These are phyloP conservation scores for Rubus parviflorus DNA, from an alignment of 306 rosid species.

Conservation along the genomic window DNA sequence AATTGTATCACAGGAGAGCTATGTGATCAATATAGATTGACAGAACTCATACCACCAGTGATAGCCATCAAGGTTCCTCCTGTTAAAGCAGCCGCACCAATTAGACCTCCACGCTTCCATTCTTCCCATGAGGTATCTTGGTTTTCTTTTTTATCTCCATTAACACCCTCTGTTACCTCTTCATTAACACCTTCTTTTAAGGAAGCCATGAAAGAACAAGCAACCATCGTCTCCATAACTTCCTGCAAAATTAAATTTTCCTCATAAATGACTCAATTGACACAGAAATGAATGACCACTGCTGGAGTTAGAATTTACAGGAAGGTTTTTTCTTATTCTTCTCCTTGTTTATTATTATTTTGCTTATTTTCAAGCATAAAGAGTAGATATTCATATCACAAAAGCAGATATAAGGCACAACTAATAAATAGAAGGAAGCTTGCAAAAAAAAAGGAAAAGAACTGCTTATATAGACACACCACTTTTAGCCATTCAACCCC, in stretches of 20 bases:
- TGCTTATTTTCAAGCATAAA: background rate
- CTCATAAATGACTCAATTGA: background rate
- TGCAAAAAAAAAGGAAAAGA: background rate
- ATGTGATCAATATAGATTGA: background rate
- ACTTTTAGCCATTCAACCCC: slow-evolving; percentile 29
- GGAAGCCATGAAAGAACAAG: slow-evolving; percentile 27
- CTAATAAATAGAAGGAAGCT: background rate
- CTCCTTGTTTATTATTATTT: background rate
- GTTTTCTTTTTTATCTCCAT: slow-evolving; percentile 1
- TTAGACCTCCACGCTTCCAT: slow-evolving; percentile 27
- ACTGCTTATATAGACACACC: slow-evolving; percentile 9
- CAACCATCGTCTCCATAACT: slow-evolving; percentile 33
- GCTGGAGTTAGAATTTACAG: background rate
- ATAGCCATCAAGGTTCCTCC: slow-evolving; percentile 32
- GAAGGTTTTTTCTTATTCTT: background rate
- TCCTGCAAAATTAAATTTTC: slow-evolving; percentile 17
- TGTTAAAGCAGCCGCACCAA: slow-evolving; percentile 36
- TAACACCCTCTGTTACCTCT: background rate
- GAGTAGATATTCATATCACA: background rate
- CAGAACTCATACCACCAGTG: slow-evolving; percentile 28
- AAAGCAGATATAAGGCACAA: background rate
- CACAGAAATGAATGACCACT: background rate
- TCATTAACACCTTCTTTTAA: slow-evolving; percentile 10
- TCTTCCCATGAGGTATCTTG: slow-evolving; percentile 16
- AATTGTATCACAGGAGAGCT: background rate